A percentile compares a stretch with the other conserved stretches of the same genome.
Conservation (phyloP, 129 eudicot genomes). For the Ambrosia artemisiifolia region DNA sequence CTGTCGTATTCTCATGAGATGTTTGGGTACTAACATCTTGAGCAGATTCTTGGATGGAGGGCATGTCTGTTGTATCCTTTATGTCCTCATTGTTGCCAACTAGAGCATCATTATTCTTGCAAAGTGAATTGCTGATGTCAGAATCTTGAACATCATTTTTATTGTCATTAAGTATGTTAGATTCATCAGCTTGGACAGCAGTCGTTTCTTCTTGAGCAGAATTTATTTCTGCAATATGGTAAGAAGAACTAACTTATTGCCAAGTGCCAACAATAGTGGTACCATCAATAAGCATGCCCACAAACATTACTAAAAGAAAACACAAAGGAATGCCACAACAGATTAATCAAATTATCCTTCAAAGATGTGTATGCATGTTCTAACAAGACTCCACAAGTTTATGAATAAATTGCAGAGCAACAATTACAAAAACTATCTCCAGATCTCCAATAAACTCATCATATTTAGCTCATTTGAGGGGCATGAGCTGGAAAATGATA, state of each 20-base stretch:
- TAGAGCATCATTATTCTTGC: slow-evolving; percentile 16
- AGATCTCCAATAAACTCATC: slow-evolving; percentile 1
- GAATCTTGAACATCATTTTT: slow-evolving; percentile 13
- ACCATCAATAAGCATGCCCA: slow-evolving; percentile 16
- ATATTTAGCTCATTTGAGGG: slow-evolving; percentile 1
- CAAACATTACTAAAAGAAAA: background rate
- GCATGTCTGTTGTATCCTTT: slow-evolving; percentile 18
- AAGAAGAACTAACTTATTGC: slow-evolving; percentile 12
- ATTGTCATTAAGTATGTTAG: slow-evolving; percentile 3
- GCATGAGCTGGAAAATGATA: slow-evolving; percentile 13
- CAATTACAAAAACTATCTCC: slow-evolving; percentile 1
- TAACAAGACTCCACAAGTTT: slow-evolving; percentile 1
- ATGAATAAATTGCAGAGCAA: slow-evolving; percentile 11
- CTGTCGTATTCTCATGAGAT: slow-evolving; percentile 4
- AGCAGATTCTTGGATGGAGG: slow-evolving; percentile 14
- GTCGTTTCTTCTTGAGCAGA: slow-evolving; percentile 23
- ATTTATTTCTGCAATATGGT: slow-evolving; percentile 14
- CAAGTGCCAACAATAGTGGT: slow-evolving; percentile 12
- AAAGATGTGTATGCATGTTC: slow-evolving; percentile 15
- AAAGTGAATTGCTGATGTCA: slow-evolving; percentile 14
- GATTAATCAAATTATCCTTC: background rate
- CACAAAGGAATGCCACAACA: background rate
- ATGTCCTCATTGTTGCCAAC: slow-evolving; percentile 4
- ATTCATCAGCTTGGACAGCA: slow-evolving; percentile 21
- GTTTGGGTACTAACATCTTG: slow-evolving; percentile 14